Conservation (phyloP, 1,139 yeast genomes). For the Pichia cactophila region DNA sequence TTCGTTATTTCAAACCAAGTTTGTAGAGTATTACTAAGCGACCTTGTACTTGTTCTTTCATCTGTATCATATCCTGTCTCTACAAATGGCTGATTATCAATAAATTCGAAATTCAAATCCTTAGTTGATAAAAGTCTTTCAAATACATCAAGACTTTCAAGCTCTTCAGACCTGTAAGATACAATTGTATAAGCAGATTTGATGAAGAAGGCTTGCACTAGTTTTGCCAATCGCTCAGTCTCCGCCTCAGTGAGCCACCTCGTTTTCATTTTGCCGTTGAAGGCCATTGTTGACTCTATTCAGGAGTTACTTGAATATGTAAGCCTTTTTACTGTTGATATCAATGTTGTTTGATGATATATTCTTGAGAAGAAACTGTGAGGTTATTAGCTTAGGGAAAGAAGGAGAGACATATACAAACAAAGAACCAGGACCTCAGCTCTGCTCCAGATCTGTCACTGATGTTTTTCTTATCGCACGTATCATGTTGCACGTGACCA, state of each 20-base stretch:
- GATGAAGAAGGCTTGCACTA: constrained; percentile 58
- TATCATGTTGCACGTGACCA: neutral
- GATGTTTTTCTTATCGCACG: neutral
- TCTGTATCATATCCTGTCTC: neutral
- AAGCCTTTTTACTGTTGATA: neutral
- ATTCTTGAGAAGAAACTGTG: neutral
- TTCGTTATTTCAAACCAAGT: constrained; percentile 66
- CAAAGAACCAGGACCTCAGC: neutral
- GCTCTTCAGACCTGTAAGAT: constrained; percentile 7
- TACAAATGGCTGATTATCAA: neutral
- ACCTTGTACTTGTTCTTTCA: neutral
- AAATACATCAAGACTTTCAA: neutral
- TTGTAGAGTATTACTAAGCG: constrained; percentile 29
- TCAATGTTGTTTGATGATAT: neutral
- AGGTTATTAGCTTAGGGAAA: neutral
- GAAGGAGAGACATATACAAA: neutral
- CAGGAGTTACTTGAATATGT: no score
- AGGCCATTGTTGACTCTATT: constrained; percentile 3
- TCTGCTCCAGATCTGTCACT: neutral
- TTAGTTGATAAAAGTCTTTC: neutral
- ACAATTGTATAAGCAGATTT: constrained; percentile 59
- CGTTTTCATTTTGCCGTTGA: constrained; percentile 6
- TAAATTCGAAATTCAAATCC: neutral
- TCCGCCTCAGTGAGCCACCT: constrained; percentile 24
- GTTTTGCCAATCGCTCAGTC: constrained; percentile 23